Base-by-base conservation (phyloP, 1,284 basidiomycete species). In the Apiotrichum sp. region DNA sequence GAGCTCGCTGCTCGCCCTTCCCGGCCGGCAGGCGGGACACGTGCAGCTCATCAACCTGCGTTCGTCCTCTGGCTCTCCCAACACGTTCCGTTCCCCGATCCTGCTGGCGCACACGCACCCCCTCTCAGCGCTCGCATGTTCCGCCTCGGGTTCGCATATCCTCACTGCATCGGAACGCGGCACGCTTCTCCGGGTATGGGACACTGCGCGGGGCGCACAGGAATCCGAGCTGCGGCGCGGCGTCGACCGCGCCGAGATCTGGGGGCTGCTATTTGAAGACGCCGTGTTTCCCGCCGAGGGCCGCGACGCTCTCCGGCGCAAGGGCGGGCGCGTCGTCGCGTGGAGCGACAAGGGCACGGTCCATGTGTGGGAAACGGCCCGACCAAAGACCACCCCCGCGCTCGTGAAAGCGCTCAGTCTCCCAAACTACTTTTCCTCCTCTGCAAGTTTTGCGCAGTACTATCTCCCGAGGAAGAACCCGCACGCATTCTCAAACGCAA, bases 301-400 rank as follows among this genome's bases (percentile, higher is more conserved):
- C 87, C 65, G 87, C 88, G 73, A 81, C 80, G 16, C 32, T 16
- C 45, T 45, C 13, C 52, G 58, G 11, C 59, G 59, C 31, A 63
- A 61, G 40, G 65, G 65, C 29, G 67, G 69, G 8, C 55, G 64
- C 47, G 67, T 71, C 2, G 66, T 65, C 55, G 77, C 51, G 46
- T 74, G 90, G 88, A 95, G 91, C 71, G 93, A 98, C 75, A 97
- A 97, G 77, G 93, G 93, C 40, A 98, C 93, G 0, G 84, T 98
- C 4, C 93, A 98, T 71, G 80, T 95, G 29, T 81, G 95, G 56
- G 74, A 48, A 39, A 9, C 52, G 3, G 22, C 50, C 29, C 55
- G 54, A 47, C 51, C 47, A 2, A 44, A 52, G 42, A 39, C 36
- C 11, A 31, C 49, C 13, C 33, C 58, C n/a, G 2, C 40, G 2